Conservation (phyloP, 257 asterid genomes). For the Capsicum rhomboideum region DNA sequence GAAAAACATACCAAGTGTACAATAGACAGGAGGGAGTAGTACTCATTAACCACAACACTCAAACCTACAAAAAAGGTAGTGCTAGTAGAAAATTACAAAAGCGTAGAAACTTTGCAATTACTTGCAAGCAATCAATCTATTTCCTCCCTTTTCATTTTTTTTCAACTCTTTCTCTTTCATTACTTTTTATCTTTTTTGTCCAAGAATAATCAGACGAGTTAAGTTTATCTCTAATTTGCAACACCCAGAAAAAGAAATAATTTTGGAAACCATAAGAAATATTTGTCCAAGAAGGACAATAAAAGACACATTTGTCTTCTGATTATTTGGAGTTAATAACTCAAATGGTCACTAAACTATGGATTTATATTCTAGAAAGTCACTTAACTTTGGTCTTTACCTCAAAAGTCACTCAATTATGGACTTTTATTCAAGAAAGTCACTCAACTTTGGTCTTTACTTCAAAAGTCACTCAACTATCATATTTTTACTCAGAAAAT, state of each 20-base stretch:
- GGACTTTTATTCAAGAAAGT: too few species aligned
- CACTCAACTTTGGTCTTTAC: too few species aligned
- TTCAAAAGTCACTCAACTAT: too few species aligned
- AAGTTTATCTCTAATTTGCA: neutral
- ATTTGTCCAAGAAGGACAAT: neutral
- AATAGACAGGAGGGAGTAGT: neutral
- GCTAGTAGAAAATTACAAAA: neutral
- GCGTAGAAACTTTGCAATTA: neutral
- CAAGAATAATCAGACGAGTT: neutral
- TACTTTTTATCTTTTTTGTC: neutral
- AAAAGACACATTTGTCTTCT: neutral
- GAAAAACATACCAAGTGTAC: neutral
- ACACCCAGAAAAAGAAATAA: neutral
- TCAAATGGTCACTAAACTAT: too few species aligned
- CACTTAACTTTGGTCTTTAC: too few species aligned
- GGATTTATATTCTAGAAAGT: too few species aligned
- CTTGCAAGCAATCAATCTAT: constrained; percentile 12
- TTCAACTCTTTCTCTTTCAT: neutral
- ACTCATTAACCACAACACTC: neutral
- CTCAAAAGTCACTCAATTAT: too few species aligned
- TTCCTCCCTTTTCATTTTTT: neutral
- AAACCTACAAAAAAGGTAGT: neutral
- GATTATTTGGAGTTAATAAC: too few species aligned
- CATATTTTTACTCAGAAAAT: too few species aligned
- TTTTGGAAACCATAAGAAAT: neutral